A percentile compares a stretch with the other conserved stretches of the same genome.
These are phyloP conservation scores for Penicillium sp. DNA, from an alignment of 2,329 filamentous ascomycete species.

Conservation along the genomic window DNA sequence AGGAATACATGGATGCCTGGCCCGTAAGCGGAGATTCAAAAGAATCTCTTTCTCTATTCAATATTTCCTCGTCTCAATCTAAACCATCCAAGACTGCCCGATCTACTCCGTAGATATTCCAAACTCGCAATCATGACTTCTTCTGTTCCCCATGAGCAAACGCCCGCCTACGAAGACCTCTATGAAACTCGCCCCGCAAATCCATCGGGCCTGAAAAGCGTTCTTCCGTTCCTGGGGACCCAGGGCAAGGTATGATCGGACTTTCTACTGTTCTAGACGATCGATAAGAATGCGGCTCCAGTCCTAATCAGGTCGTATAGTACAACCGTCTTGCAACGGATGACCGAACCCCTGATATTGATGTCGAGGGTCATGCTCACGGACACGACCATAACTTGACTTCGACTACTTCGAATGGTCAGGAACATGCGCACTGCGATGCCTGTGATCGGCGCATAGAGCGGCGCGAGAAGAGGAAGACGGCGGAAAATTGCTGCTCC, in stretches of 20 bases:
- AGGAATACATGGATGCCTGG: no score
- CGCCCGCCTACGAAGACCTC: slow-evolving; percentile 13
- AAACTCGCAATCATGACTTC: no score
- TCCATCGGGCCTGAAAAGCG: no score
- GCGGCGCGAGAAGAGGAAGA: slow-evolving; percentile 6
- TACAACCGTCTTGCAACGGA: slow-evolving; percentile 1
- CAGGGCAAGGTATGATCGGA: no score
- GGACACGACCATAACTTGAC: background rate
- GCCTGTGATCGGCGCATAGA: slow-evolving; percentile 15
- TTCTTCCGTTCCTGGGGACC: no score
- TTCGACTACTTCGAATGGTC: background rate
- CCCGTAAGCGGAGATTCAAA: no score
- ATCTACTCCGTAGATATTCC: no score
- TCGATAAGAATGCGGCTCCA: slow-evolving; percentile 6
- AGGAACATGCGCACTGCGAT: slow-evolving; percentile 13
- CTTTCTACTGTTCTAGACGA: no score
- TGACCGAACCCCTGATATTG: background rate
- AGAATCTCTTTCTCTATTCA: background rate
- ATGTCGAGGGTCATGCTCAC: background rate
- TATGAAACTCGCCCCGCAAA: slow-evolving; percentile 9
- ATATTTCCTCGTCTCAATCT: no score
- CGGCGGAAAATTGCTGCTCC: slow-evolving; percentile 1
- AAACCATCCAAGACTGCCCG: no score
- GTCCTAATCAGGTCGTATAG: background rate
- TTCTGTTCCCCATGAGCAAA: slow-evolving; percentile 8